Conservation (phyloP, 441 rosid species). For the Populus hybrid region DNA sequence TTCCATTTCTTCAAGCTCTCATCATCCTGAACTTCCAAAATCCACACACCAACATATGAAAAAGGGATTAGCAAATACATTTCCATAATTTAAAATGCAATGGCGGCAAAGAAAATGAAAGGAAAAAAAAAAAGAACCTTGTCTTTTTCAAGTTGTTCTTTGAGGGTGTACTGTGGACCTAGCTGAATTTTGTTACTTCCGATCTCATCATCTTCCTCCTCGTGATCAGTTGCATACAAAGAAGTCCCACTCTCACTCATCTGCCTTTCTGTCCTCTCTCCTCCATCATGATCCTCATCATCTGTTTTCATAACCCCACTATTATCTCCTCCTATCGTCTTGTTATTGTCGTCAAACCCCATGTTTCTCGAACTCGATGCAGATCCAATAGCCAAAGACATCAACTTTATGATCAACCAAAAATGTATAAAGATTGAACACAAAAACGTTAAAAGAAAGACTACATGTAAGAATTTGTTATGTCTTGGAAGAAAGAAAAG, state of each 20-base stretch:
- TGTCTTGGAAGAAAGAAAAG: not conserved
- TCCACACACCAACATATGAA: not conserved
- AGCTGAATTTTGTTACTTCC: conserved; percentile 40
- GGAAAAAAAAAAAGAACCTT: conserved; percentile 10
- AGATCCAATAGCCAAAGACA: conserved; percentile 70
- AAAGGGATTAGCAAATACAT: not conserved
- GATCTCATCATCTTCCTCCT: conserved; percentile 48
- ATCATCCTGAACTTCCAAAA: conserved; percentile 49
- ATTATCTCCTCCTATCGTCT: conserved; percentile 13
- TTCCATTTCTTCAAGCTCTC: conserved; percentile 91
- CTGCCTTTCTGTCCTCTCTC: conserved; percentile 33
- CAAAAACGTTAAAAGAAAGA: not conserved
- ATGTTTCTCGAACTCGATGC: conserved; percentile 49
- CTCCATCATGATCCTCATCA: conserved; percentile 23
- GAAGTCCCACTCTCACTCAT: conserved; percentile 56
- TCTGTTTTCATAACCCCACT: conserved; percentile 18
- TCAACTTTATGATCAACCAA: conserved; percentile 50
- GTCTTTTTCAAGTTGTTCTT: conserved; percentile 35
- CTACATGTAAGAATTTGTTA: not conserved
- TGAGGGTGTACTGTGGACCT: conserved; percentile 79
- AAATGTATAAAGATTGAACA: not conserved
- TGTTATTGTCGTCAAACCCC: conserved; percentile 50
- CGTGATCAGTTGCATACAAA: conserved; percentile 44
- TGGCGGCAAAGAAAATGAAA: not conserved
- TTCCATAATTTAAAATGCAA: not conserved